Evolutionary conservation across 2,329 filamentous ascomycete species (phyloP), one percentile per base, ranked within the genome.

Genomic region (Dothistroma septosporum): DNA sequence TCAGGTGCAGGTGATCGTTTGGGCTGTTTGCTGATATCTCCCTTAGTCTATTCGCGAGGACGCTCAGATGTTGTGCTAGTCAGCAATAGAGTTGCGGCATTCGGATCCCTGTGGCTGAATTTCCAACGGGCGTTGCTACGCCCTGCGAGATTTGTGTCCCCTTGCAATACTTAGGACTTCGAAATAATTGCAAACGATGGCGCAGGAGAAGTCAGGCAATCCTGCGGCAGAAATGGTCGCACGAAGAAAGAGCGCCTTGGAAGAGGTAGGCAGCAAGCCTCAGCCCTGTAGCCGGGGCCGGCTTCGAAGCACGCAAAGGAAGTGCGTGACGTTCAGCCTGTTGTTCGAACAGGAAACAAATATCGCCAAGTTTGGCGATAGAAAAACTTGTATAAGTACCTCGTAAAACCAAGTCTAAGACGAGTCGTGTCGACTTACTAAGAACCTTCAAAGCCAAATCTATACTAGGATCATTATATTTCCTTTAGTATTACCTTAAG

Each of bases 101-200:
- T 19, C 14, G 14, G 12, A 16, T 19, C 41, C 41, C 41, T 44
- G 41, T n/a, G 41, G 41, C 41, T 44, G 41, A n/a, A 44, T 19
- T 16, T 44, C 37, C 12, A n/a, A 44, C 16, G 2, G 33, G 35
- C 35, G 35, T 9, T 44, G 41, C 41, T 44, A 4, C 41, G 41
- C 41, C 24, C 41, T 44, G 41, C 41, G 41, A 44, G 41, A 44
- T 19, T 44, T 44, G 14, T 8, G 16, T 2, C 16, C 41, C 16
- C 1, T 44, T 14, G 41, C 41, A 28, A 50, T 50, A 10, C 47
- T 31, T 28, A 31, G 47, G 21, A 50, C 47, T 31, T 28, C 6
- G 47, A 28, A 50, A 12, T 21, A 50, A 50, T 50, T 50, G 47
- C 47, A 50, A 50, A 50, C 47, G 47, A 50, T 50, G 12, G 22